These are phyloP conservation scores for Scutellaria barbata DNA, from an alignment of 257 asterid genomes.

Conservation along the genomic window DNA sequence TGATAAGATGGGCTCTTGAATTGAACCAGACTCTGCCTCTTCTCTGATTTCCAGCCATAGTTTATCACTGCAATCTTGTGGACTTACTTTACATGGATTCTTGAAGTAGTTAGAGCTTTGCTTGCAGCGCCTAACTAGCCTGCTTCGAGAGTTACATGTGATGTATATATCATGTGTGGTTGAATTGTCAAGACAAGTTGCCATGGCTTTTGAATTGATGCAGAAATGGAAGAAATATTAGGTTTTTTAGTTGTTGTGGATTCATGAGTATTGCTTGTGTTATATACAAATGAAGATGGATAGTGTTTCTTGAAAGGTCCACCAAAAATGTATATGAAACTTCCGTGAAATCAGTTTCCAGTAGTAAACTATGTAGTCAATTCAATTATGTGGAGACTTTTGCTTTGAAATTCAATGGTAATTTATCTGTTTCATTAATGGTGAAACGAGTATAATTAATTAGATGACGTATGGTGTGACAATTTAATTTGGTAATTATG, in stretches of 20 bases:
- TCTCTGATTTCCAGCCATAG: conserved; percentile 45
- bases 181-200: conserved; percentile 36
- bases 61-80: conserved; percentile 36
- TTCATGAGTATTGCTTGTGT: background rate
- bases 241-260: background rate
- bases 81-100: conserved; percentile 22
- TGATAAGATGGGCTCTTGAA: conserved; percentile 45
- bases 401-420: too few relatives aligned
- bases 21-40: conserved; percentile 37
- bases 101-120: background rate
- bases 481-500: background rate
- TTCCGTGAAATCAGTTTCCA: background rate
- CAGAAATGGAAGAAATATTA: too few relatives aligned
- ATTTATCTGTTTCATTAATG: too few relatives aligned
- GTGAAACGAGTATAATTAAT: background rate
- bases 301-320: background rate
- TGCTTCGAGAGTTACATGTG: conserved; percentile 16
- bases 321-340: background rate
- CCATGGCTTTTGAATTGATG: conserved; percentile 32
- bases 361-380: too few relatives aligned
- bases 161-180: background rate
- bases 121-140: conserved; percentile 25
- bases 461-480: conserved; percentile 46
- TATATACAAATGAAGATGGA: conserved; percentile 22
- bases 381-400: too few relatives aligned